Evolutionary conservation across 306 rosid genomes (phyloP).

Genomic region (Purshia tridentata): DNA sequence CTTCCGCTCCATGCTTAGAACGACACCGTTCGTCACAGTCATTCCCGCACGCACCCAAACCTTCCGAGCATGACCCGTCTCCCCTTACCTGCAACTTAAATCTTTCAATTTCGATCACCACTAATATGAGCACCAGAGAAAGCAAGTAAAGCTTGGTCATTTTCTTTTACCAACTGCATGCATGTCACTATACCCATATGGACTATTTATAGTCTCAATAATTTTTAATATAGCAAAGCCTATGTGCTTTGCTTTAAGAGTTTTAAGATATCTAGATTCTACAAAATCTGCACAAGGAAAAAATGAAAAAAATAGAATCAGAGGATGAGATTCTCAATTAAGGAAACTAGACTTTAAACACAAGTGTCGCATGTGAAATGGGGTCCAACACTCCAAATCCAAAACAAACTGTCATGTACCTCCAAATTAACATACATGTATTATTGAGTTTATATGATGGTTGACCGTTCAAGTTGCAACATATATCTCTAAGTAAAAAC

Average conservation of each 20-base stretch:
- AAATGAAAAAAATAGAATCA: too few species aligned
- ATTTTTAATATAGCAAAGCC: neutral
- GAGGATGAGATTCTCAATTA: too few species aligned
- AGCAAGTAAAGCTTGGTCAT: neutral
- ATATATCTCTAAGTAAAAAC: too few species aligned
- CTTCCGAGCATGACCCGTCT: neutral
- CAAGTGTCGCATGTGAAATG: too few species aligned
- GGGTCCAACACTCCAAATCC: too few species aligned
- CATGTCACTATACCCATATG: neutral
- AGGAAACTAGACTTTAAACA: too few species aligned
- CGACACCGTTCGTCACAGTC: neutral
- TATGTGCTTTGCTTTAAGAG: too few species aligned
- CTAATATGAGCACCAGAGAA: neutral
- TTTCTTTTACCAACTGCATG: too few species aligned
- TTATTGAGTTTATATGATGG: too few species aligned
- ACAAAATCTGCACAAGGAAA: neutral
- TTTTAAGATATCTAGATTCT: neutral
- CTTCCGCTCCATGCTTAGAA: neutral
- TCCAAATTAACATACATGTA: too few species aligned
- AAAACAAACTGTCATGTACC: too few species aligned
- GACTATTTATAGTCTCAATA: neutral
- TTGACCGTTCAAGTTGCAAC: too few species aligned
- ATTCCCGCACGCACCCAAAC: neutral
- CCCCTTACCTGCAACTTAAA: neutral
- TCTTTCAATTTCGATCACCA: neutral